These are phyloP conservation scores for Aspergillus proliferans DNA, from an alignment of 2,329 filamentous ascomycete genomes.

Conservation along the genomic window DNA sequence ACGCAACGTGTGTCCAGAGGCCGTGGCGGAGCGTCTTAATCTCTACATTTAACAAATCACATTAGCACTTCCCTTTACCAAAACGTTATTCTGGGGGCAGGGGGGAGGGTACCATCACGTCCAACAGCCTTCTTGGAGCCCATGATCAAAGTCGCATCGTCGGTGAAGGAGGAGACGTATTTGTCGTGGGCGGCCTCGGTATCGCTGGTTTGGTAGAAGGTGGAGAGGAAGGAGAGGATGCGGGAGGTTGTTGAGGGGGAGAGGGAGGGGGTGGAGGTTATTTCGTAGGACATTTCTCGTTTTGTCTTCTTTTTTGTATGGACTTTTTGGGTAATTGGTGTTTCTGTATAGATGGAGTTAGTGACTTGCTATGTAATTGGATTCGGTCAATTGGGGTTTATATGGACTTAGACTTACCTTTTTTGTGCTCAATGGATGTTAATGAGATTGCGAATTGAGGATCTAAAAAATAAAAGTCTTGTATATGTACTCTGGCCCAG, in stretches of 20 bases:
- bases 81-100: too few species aligned
- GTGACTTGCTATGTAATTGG: background rate
- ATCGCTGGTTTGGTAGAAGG: conserved; percentile 33
- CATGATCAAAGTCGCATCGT: conserved; percentile 34
- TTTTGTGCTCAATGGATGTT: too few species aligned
- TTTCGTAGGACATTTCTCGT: conserved; percentile 28
- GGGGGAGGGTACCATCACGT: conserved; percentile 18
- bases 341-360: background rate
- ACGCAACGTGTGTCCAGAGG: conserved; percentile 31
- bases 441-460: too few species aligned
- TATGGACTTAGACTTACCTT: too few species aligned
- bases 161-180: conserved; percentile 29
- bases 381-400: too few species aligned
- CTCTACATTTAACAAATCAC: conserved; percentile 12
- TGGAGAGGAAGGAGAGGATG: conserved; percentile 28
- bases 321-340: background rate
- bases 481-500: too few species aligned
- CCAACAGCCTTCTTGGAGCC: conserved; percentile 30
- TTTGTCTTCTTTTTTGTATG: background rate
- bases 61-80: background rate
- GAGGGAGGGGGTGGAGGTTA: conserved; percentile 19
- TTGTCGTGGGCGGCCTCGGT: conserved; percentile 28
- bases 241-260: conserved; percentile 18
- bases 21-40: conserved; percentile 29
- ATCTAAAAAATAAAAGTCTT: too few species aligned